Evolutionary conservation across 495 filamentous ascomycete genomes (phyloP).

Genomic region (Aspergillus asperescens): DNA sequence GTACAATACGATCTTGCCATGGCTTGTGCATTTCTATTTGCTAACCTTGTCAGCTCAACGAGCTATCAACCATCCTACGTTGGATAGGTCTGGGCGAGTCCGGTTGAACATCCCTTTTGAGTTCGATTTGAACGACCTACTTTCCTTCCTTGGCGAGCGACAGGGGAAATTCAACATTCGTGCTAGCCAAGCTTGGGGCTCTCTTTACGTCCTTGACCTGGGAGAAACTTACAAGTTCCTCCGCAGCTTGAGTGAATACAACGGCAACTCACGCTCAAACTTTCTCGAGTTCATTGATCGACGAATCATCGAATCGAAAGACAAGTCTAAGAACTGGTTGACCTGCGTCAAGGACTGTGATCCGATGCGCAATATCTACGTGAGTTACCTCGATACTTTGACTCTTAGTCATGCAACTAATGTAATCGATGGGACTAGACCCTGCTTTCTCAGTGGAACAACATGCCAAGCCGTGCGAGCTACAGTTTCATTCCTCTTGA

Average conservation of each 20-base stretch:
- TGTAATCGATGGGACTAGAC: conserved; percentile 36
- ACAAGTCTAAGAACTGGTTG: conserved; percentile 47
- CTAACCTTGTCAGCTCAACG: conserved; percentile 37
- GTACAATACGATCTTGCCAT: conserved; percentile 1
- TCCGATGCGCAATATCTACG: conserved; percentile 40
- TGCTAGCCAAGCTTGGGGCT: conserved; percentile 43
- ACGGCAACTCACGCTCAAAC: conserved; percentile 42
- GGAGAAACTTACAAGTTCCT: conserved; percentile 43
- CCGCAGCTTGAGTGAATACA: conserved; percentile 41
- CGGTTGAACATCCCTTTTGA: conserved; percentile 40
- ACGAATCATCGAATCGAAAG: conserved; percentile 44
- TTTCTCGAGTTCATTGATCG: conserved; percentile 46
- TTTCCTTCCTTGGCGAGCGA: conserved; percentile 39
- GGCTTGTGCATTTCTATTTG: neutral
- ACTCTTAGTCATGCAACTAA: neutral
- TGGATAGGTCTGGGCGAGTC: conserved; percentile 32
- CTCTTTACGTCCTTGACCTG: conserved; percentile 42
- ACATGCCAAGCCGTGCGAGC: conserved; percentile 47
- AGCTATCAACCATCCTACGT: conserved; percentile 41
- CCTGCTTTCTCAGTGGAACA: conserved; percentile 46
- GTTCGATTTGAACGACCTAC: conserved; percentile 39
- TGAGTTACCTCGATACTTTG: conserved; percentile 21
- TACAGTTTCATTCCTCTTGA: conserved; percentile 42
- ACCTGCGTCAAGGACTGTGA: conserved; percentile 44
- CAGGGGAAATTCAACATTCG: conserved; percentile 47